Base-by-base conservation (phyloP, 306 rosid species). In the Prosopis cineraria region DNA sequence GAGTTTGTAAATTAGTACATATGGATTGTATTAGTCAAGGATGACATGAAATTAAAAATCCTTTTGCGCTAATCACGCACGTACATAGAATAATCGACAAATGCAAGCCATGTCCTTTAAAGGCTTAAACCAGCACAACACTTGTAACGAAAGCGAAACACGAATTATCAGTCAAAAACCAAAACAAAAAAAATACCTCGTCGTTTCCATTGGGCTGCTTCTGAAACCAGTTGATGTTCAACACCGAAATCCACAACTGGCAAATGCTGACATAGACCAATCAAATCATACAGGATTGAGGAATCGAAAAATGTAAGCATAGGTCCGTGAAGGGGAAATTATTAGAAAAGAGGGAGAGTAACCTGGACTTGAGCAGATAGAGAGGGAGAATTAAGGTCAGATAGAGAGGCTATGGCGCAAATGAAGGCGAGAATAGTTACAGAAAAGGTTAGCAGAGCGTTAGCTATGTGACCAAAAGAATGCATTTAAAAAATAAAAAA, bases 181-280 rank as follows among this genome's bases (percentile, higher is more conserved):
- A 20, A 52, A 20, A 6, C 1, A 36, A 60, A 19, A 76, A 17
- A 76, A 47, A 44, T 77, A 95, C 99, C 94, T 95, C 99, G 65
- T 93, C 98, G 52, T 95, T 88, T 79, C 97, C 97, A 72, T 86
- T 85, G 14, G 93, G 93, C 85, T 95, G 99, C 90, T 91, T 91
- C 88, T 88, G 96, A 68, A 93, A 93, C 99, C 97, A 88, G 77
- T 91, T 89, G 62, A 91, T 86, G 44, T 89, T 89, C 90, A 88
- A 70, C 1, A 93, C 98, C 99, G 91, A 44, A 22, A 68, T 77
- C 27, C 22, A 69, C 17, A 64, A 68, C 75, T 22, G 19, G 68
- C 11, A 64, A 3, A 59, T 13, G 58, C 17, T 58, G 16, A 29
- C 1, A 58, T 9, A 59, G 13, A 25, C 43, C 10, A 53, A 76